phyloP scores from a whole-genome alignment of 768 basidiomycete species.

The Lentinula guzmanii region DNA sequence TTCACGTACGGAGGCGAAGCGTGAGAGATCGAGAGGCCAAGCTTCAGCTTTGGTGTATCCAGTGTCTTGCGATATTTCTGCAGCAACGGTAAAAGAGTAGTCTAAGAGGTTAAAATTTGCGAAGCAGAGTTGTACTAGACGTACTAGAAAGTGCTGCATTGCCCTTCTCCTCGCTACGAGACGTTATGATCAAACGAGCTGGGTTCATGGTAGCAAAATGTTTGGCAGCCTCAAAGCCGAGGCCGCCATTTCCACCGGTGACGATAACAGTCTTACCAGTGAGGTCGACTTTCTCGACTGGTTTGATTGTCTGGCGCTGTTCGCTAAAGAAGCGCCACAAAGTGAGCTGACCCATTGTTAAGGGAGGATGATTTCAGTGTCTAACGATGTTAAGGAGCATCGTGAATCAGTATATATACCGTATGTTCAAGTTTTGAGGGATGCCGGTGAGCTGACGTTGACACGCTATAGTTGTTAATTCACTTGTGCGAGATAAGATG shows the following conservation, averaged over 20 bases:
- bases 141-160: slow-evolving; percentile 14
- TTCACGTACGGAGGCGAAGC: slow-evolving; percentile 19
- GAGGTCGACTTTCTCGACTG: slow-evolving; percentile 16
- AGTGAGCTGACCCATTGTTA: background rate
- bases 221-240: slow-evolving; percentile 24
- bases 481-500: too few species aligned
- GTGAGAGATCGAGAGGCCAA: slow-evolving; percentile 22
- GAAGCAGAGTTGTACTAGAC: slow-evolving; percentile 13
- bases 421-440: background rate
- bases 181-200: slow-evolving; percentile 18
- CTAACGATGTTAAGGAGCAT: background rate
- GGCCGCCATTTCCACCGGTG: slow-evolving; percentile 25
- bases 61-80: slow-evolving; percentile 18
- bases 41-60: slow-evolving; percentile 19
- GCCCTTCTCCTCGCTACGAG: slow-evolving; percentile 20
- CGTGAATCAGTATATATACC: too few species aligned
- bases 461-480: too few species aligned
- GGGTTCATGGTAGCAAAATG: slow-evolving; percentile 26
- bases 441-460: background rate
- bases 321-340: slow-evolving; percentile 1
- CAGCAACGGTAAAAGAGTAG: background rate
- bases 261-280: slow-evolving; percentile 23
- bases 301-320: background rate
- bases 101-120: background rate
- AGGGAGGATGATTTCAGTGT: background rate